Evolutionary conservation across 108 stramenopile genomes (phyloP), one percentile per base, ranked within the genome.

Genomic region (Mayamaea pseudoterrestris): DNA sequence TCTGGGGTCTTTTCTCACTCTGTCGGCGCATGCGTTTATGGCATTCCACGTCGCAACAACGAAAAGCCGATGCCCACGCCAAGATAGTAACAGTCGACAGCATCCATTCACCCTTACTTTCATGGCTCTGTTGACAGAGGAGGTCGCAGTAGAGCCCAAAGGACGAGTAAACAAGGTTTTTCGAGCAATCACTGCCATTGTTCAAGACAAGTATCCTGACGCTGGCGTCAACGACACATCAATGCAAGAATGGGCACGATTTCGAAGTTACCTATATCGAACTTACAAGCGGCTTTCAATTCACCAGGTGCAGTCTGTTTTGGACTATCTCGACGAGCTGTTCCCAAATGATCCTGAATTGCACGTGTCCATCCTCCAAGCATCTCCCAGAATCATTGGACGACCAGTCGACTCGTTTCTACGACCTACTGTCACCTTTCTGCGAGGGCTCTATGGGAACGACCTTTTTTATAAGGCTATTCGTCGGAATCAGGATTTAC

Each of bases 341-440:
- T 69, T 78, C 27, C 54, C 60, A 17, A 28, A 47, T 7, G 50
- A 71, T 34, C 50, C 49, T 21, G 34, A 59, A 8, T 26, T 66
- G 53, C 57, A 58, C 27, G 48, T 51, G 24, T 50, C 31, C 1
- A 61, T 89, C 17, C 18, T 89, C 2, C 73, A 78, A 50, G 41
- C 47, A 9, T 50, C 63, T 29, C 87, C 87, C 7, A 61, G 87
- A 5, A 90, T 90, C 13, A 46, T 90, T 7, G 63, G 80, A 4
- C 70, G 74, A 48, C 31, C 67, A 35, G 69, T 79, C 9, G 60
- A 68, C 12, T 63, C 54, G 32, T 55, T 58, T 52, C 35, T 84
- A 21, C 31, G 60, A 32, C 86, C 86, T 8, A 89, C 86, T 1
- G 61, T 70, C 1, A 61, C 76, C 20, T 90, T 90, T 65, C 46